Base-by-base conservation (phyloP, 441 rosid species). In the Erysimum pusillum region DNA sequence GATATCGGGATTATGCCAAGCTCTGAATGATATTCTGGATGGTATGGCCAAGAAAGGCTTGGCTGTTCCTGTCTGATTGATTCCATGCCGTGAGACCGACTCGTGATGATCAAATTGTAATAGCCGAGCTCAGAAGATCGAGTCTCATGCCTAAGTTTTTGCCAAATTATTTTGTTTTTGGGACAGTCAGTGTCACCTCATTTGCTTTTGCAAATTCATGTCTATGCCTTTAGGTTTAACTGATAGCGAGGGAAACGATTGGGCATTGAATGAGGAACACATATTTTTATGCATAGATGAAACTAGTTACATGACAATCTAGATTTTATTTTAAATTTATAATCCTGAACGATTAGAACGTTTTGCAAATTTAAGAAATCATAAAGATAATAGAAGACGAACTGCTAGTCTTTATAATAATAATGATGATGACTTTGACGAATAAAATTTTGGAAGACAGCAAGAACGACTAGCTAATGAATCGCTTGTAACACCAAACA, bases 1-100 rank as follows among this genome's bases (percentile, higher is more conserved):
- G 98, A 94, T 96, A 72, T 93, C 89, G 32, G 96, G 96, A 44
- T 85, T 92, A 36, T 94, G 97, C 80, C 98, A 94, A 82, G 88
- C 98, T n/a, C 88, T 94, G 77, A 96, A 91, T 45, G 98, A 91
- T 75, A 87, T 96, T 67, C 88, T 94, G 41, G 98, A 92, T 65
- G 83, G 92, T 81, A 91, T 94, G 97, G 97, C 93, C 15, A 90
- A 92, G 90, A 94, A 88, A 85, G 97, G 98, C 84, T 70, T 94
- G 80, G 73, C 92, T 7, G 89, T 96, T 80, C 97, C 95, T 9
- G 94, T 92, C 63, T 92, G 83, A 85, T 51, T 56, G 28, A 65
- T 44, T 61, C 18, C 38, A 41, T 73, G 69, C 66, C 67, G 48
- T 48, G 60, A 60, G 70, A 45, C 74, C 63, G 11, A 22, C 46